Evolutionary conservation across 805 yeast species (phyloP).

Genomic region (Lachancea nothofagi): DNA sequence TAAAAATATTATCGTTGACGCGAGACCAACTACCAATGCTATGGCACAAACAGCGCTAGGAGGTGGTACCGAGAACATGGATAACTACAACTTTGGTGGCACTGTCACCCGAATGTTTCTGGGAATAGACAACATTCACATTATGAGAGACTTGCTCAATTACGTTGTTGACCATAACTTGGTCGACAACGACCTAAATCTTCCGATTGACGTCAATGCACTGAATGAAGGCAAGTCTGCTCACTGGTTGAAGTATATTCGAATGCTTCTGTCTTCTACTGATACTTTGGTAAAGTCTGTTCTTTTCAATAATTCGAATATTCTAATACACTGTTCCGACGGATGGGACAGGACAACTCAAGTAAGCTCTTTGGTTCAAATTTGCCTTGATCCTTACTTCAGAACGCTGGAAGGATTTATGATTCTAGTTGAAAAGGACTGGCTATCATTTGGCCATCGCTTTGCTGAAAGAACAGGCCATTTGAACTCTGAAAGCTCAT

Average conservation of each 20-base stretch:
- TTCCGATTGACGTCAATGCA: slow-evolving; percentile 48
- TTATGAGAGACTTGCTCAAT: slow-evolving; percentile 78
- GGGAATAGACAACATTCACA: slow-evolving; percentile 93
- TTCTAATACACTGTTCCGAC: slow-evolving; percentile 90
- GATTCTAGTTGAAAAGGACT: slow-evolving; percentile 82
- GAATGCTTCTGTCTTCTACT: slow-evolving; percentile 65
- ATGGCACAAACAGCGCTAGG: slow-evolving; percentile 95
- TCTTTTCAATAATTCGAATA: slow-evolving; percentile 74
- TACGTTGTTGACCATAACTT: slow-evolving; percentile 53
- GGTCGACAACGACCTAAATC: slow-evolving; percentile 58
- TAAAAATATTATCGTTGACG: slow-evolving; percentile 75
- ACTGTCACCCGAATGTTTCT: slow-evolving; percentile 58
- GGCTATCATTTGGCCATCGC: slow-evolving; percentile 92
- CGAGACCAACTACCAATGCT: slow-evolving; percentile 90
- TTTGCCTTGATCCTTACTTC: slow-evolving; percentile 85
- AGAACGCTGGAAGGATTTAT: slow-evolving; percentile 86
- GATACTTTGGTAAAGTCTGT: slow-evolving; percentile 77
- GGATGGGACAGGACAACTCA: slow-evolving; percentile 99
- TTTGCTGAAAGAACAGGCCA: slow-evolving; percentile 82
- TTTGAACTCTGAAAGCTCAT: slow-evolving; percentile 48
- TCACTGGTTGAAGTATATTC: slow-evolving; percentile 73
- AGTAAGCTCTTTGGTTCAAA: slow-evolving; percentile 72
- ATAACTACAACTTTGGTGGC: slow-evolving; percentile 65
- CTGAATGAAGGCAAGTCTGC: slow-evolving; percentile 47
- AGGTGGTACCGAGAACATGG: slow-evolving; percentile 95